phyloP scores from a whole-genome alignment of 2,329 filamentous ascomycete genomes.

The Paraconiothyrium sp. region DNA sequence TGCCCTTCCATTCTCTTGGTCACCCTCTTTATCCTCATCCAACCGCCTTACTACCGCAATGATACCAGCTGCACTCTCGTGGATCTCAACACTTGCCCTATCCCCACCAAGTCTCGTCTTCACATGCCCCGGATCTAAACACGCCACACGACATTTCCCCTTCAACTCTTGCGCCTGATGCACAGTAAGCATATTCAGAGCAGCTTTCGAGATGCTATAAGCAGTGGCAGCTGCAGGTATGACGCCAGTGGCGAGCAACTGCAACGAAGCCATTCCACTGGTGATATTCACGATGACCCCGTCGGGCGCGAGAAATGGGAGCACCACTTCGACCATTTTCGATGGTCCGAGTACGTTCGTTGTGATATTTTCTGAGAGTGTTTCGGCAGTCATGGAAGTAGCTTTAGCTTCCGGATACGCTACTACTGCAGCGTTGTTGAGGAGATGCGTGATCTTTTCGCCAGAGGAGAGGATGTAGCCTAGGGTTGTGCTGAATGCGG shows the following conservation, averaged over 20 bases:
- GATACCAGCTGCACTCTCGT: conserved; percentile 20
- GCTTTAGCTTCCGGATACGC: conserved; percentile 1
- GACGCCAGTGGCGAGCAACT: conserved; percentile 1
- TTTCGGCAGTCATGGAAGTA: conserved; percentile 9
- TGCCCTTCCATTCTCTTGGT: conserved; percentile 13
- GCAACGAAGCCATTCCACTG: conserved; percentile 29
- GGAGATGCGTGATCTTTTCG: conserved; percentile 16
- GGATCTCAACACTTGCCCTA: conserved; percentile 16
- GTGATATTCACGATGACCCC: conserved; percentile 49
- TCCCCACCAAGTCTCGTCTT: conserved; percentile 22
- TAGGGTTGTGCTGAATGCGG: conserved; percentile 11
- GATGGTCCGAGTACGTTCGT: conserved; percentile 53
- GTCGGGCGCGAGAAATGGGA: conserved; percentile 47
- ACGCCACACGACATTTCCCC: conserved; percentile 14
- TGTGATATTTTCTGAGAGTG: conserved; percentile 31
- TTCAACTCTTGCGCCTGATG: conserved; percentile 19
- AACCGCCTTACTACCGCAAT: conserved; percentile 7
- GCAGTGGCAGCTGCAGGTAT: conserved; percentile 4
- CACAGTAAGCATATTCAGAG: conserved; percentile 22
- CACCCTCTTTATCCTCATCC: conserved; percentile 3
- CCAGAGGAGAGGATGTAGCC: conserved; percentile 8
- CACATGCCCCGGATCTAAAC: conserved; percentile 20
- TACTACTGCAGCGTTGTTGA: conserved; percentile 21
- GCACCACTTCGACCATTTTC: conserved; percentile 47
- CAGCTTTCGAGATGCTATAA: conserved; percentile 20